Evolutionary conservation across 2,329 filamentous ascomycete genomes (phyloP), one percentile per base, ranked within the genome.

Genomic region (Aspergillus sergii): DNA sequence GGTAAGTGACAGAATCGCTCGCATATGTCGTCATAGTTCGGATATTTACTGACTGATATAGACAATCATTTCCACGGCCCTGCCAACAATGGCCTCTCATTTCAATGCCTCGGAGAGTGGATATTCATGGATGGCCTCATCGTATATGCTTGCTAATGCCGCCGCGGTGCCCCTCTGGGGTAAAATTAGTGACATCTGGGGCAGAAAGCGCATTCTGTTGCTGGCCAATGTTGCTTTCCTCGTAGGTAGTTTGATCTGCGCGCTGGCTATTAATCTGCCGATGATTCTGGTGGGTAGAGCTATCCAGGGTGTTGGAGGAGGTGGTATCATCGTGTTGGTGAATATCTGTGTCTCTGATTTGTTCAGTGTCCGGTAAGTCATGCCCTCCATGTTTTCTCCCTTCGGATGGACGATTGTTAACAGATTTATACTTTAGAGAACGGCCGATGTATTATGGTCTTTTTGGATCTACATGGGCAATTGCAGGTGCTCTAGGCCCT

Each of bases 131-230:
- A 81, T 83, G 65, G 80, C 80, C 21, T 81, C 79, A 19, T 78
- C 80, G 11, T 82, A 80, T 67, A 72, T 83, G 19, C 72, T 83
- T 58, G 79, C 77, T 58, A 80, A 82, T 67, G 78, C 82, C 26
- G 74, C 80, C 16, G 78, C 83, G 23, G 84, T 85, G 2, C 85
- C 85, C 2, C 80, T 85, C 36, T 89, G 86, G 85, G 86, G 86
- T 26, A 89, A 89, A 70, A 76, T 89, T 26, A 87, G 85, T 51
- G 89, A 91, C 67, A 90, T 91, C 62, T 90, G 86, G 78, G 88
- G 89, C 2, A 81, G 89, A 46, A 91, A 90, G 69, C 84, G 84
- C 14, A 82, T 89, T 56, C 77, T 91, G 34, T 77, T 91, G 16
- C 68, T 84, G 3, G 87, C 87, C 21, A 88, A 89, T 63, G 76